These are phyloP conservation scores for Musa beccarii DNA, from an alignment of 176 grass and related monocot genomes.

Conservation along the genomic window DNA sequence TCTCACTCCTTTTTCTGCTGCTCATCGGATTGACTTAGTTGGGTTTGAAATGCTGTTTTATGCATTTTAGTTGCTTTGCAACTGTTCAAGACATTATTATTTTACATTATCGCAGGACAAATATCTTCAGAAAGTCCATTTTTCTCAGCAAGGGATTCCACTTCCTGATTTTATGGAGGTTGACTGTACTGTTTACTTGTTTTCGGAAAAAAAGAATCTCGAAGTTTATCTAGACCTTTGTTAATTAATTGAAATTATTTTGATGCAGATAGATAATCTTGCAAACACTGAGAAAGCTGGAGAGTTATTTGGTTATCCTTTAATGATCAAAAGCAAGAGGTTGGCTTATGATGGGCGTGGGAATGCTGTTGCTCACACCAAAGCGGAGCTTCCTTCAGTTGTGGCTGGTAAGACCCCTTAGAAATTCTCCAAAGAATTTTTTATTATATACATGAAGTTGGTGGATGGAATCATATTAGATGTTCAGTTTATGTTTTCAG, in stretches of 20 bases:
- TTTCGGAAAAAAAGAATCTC: not conserved
- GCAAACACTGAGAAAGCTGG: constrained; percentile 58
- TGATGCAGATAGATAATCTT: constrained; percentile 46
- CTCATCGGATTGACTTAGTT: not conserved
- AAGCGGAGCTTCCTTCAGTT: constrained; percentile 60
- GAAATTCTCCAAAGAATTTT: not conserved
- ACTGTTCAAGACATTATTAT: not conserved
- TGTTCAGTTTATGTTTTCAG: too few species aligned
- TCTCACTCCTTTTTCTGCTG: not conserved
- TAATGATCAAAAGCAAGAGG: constrained; percentile 98
- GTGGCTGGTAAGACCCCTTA: constrained; percentile 40
- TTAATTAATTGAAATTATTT: not conserved
- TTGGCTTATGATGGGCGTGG: constrained; percentile 87
- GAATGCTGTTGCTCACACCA: constrained; percentile 59
- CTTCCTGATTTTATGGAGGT: constrained; percentile 80
- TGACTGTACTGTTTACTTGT: constrained; percentile 11
- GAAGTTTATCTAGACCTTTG: not conserved
- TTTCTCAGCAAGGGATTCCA: constrained; percentile 57
- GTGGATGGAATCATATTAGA: not conserved
- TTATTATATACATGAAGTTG: not conserved
- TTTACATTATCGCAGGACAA: constrained; percentile 55
- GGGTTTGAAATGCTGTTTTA: not conserved
- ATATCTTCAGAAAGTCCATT: constrained; percentile 77
- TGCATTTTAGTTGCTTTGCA: not conserved
- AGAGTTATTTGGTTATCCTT: constrained; percentile 73